Evolutionary conservation across 2,329 filamentous ascomycete genomes (phyloP).

Genomic region (Lasiodiplodia theobromae): DNA sequence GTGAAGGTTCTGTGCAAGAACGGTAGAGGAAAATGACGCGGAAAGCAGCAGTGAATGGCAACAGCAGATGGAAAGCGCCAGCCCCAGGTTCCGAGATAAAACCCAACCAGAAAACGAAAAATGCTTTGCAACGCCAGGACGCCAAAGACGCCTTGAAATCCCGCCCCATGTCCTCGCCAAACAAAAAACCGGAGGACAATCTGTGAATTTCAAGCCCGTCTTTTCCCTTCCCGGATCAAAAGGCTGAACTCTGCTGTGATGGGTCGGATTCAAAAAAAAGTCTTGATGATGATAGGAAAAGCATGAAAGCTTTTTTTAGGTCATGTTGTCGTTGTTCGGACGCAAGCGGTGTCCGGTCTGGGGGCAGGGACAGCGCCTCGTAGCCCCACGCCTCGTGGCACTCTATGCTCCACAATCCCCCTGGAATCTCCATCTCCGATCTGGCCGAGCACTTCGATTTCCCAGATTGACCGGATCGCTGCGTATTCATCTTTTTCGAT

Average conservation of each 20-base stretch:
- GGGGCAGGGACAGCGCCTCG: conserved; percentile 28
- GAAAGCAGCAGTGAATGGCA: conserved; percentile 28
- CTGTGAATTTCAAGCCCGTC: conserved; percentile 26
- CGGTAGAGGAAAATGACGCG: conserved; percentile 29
- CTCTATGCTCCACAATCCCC: conserved; percentile 28
- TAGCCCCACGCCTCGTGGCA: conserved; percentile 28
- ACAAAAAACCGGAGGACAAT: conserved; percentile 3
- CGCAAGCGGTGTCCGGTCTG: conserved; percentile 20
- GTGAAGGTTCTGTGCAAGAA: conserved; percentile 17
- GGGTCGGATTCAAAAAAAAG: conserved; percentile 16
- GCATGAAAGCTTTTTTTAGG: conserved; percentile 25
- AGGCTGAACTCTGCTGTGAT: conserved; percentile 25
- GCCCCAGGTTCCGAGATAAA: conserved; percentile 15
- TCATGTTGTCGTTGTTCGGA: conserved; percentile 24
- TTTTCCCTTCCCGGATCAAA: conserved; percentile 22
- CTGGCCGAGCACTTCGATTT: conserved; percentile 22
- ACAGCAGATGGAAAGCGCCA: conserved; percentile 19
- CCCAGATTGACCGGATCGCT: conserved; percentile 25
- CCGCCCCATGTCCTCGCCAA: conserved; percentile 1
- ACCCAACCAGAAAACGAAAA: conserved; percentile 4
- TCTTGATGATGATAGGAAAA: conserved; percentile 22
- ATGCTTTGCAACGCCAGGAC: conserved; percentile 21
- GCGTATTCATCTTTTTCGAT: conserved; percentile 13
- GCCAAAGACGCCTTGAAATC: conserved; percentile 26
- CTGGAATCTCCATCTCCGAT: conserved; percentile 25